Evolutionary conservation across 441 rosid genomes (phyloP), one percentile per base, ranked within the genome.

Genomic region (California macrophylla): DNA sequence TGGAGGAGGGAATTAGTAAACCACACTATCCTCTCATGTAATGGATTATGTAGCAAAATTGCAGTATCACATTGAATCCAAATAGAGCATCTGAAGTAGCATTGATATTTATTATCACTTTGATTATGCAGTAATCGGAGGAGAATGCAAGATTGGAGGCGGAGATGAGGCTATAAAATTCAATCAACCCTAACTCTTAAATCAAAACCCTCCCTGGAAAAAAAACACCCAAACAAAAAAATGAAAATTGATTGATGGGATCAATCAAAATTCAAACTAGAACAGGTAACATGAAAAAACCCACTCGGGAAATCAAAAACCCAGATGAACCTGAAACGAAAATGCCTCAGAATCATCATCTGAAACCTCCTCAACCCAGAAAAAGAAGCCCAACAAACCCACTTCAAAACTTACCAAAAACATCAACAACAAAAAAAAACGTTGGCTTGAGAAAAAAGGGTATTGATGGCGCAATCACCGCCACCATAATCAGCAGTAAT

Each of bases 101-200:
- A 58, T 58, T 58, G 64, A 18, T n/a, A 15, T 42, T 58, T 58
- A 6, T 58, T 58, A 5, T 58, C 24, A 50, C 24, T 50, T 50
- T 23, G 60, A 50, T 20, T 50, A 50, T 50, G 13, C 24, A 20
- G 2, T 16, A 1, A 20, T 6, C 7, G n/a, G 10, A 58, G 15
- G 12, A 58, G 64, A 26, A 58, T 29, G 64, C 64, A 58, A 26
- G 64, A 26, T 23, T 58, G 21, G 64, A 58, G 64, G 52, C 5
- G 63, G 64, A 26, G 20, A 16, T 7, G 64, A 58, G 64, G 52
- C 52, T 42, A 38, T 7, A 38, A 7, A 38, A 38, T 6, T 4
- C 13, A 58, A 58, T 58, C 64, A 58, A 58, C 64, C 64, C 64
- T 58, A 58, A 21, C 64, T 30, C 64, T 58, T 26, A 29, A 9